Base-by-base conservation (phyloP, 1,139 yeast species). In the Candida tropicalis region DNA sequence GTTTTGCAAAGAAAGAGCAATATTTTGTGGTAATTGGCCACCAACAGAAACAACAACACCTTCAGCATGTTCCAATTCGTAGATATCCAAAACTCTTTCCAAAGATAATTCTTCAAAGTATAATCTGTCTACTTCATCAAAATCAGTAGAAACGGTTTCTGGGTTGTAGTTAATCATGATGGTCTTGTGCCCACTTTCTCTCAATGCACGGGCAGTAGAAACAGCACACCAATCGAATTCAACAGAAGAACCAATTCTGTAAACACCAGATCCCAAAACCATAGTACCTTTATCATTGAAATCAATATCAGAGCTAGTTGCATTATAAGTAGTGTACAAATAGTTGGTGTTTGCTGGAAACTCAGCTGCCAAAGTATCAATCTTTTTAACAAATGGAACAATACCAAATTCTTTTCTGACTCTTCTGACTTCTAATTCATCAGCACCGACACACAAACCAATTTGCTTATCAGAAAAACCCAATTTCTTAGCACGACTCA, bases 151-250 rank as follows among this genome's bases (percentile, higher is more conserved):
- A 32, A 93, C 99, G 22, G 99, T 93, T 71, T 93, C 99, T 46
- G 99, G 99, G 73, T 93, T 93, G 71, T 93, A 93, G 73, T 93
- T 93, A 62, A 93, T 81, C 99, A 93, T 93, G 52, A 93, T 83
- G 38, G 99, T 93, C 70, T 86, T 88, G 64, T 82, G 84, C 51
- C 96, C 96, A 46, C 84, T 77, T 46, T 82, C 85, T 68, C 99
- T 84, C 59, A 93, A 80, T 36, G 98, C 90, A 64, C 98, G 84
- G 44, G 96, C 97, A 46, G 99, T 87, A 48, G 95, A 82, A 49
- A 93, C 99, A 41, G 98, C 99, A 78, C 99, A 93, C 99, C 99
- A 93, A 70, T 93, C 99, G 58, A 93, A 93, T 71, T 93, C 99
- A 47, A 93, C 99, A 20, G 98, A 91, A 4, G 98, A 91, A 47